These are phyloP conservation scores for Cyberlindnera sargentensis DNA, from an alignment of 805 yeast species.

Conservation along the genomic window DNA sequence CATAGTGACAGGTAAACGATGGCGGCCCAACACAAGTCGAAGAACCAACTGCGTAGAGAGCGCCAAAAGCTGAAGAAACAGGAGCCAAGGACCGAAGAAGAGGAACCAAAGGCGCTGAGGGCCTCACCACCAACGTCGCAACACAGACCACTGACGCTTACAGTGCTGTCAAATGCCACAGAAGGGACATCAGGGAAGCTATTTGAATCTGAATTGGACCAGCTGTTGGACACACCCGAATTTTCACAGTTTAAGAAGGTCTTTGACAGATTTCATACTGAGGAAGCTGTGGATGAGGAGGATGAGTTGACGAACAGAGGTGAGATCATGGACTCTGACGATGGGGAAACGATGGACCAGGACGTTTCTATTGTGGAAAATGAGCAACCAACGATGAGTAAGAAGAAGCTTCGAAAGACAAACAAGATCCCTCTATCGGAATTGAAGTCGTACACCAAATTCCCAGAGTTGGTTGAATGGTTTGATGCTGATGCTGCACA, in stretches of 20 bases:
- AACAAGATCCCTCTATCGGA: constrained; percentile 59
- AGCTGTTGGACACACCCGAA: constrained; percentile 23
- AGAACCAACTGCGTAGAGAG: constrained; percentile 31
- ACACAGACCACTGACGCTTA: neutral
- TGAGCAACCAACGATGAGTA: constrained; percentile 28
- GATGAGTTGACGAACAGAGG: constrained; percentile 20
- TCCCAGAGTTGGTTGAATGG: constrained; percentile 82
- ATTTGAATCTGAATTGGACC: constrained; percentile 21
- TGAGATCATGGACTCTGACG: constrained; percentile 28
- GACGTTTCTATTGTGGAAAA: neutral
- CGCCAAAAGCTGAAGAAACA: constrained; percentile 16
- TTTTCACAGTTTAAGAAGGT: constrained; percentile 29
- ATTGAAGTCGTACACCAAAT: constrained; percentile 50
- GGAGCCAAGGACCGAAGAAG: constrained; percentile 4
- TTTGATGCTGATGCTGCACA: constrained; percentile 79
- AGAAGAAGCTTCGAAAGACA: constrained; percentile 43
- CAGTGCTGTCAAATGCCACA: neutral
- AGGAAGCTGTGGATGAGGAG: constrained; percentile 25
- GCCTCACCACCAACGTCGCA: neutral
- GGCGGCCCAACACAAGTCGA: constrained; percentile 20
- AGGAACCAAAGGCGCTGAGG: neutral
- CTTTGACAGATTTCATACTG: constrained; percentile 30
- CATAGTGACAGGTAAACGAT: neutral
- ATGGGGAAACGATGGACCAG: constrained; percentile 15
- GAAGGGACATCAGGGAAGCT: constrained; percentile 1